Evolutionary conservation across 176 grass and related monocot species (phyloP).

Genomic region (Musa troglodytarum): DNA sequence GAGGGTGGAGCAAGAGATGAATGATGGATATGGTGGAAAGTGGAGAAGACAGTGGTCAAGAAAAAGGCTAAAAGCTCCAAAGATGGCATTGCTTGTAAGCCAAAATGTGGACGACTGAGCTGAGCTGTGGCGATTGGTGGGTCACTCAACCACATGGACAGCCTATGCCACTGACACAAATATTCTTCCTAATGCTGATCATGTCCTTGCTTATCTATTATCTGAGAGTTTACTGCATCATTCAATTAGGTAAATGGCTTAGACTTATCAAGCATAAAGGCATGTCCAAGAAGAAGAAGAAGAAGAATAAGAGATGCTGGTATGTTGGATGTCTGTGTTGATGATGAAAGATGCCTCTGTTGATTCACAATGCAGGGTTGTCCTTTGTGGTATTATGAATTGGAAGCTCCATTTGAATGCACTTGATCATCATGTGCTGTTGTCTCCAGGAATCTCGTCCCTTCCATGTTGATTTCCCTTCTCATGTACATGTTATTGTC

Average conservation of each 20-base stretch:
- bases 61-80: not conserved
- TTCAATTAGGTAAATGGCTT: not conserved
- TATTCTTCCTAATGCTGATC: not conserved
- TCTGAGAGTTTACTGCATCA: not conserved
- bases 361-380: too few relatives aligned
- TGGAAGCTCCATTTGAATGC: not conserved
- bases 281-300: too few relatives aligned
- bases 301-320: too few relatives aligned
- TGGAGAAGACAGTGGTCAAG: not conserved
- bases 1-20: not conserved
- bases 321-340: too few relatives aligned
- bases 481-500: too few relatives aligned
- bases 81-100: not conserved
- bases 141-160: not conserved
- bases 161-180: not conserved
- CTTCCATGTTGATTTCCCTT: not conserved
- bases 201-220: not conserved
- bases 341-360: too few relatives aligned
- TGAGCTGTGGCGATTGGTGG: not conserved
- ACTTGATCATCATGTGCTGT: not conserved
- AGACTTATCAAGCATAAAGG: not conserved
- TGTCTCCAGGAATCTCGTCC: not conserved
- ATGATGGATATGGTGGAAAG: not conserved
- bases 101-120: not conserved
- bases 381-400: not conserved